phyloP scores from a whole-genome alignment of 2,329 filamentous ascomycete species.

The Xylaria arbuscula region DNA sequence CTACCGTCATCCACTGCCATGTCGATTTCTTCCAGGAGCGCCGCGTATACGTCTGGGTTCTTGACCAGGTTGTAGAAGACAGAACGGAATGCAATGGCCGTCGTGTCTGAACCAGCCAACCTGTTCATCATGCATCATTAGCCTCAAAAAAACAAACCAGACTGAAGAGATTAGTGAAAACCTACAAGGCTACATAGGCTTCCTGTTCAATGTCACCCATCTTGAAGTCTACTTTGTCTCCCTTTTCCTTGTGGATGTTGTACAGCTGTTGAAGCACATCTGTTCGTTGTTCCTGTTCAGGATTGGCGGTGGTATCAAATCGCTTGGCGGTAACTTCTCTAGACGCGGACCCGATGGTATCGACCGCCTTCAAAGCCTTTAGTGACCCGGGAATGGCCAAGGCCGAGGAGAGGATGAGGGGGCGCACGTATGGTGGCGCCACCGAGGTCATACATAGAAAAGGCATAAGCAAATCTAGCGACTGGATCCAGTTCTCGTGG shows the following conservation, averaged over 20 bases:
- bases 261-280: constrained; percentile 38
- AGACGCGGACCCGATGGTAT: constrained; percentile 33
- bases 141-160: not conserved
- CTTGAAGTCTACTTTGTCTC: constrained; percentile 34
- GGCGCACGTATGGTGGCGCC: constrained; percentile 35
- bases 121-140: constrained; percentile 28
- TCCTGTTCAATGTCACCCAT: constrained; percentile 40
- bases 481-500: constrained; percentile 37
- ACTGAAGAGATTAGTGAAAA: constrained; percentile 1
- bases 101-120: constrained; percentile 38
- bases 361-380: constrained; percentile 36
- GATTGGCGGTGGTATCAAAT: constrained; percentile 17
- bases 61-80: constrained; percentile 38
- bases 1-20: constrained; percentile 23
- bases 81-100: constrained; percentile 32
- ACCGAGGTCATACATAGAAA: constrained; percentile 37
- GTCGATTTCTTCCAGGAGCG: constrained; percentile 35
- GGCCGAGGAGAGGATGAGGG: constrained; percentile 35
- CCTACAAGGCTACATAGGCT: constrained; percentile 37
- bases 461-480: constrained; percentile 49
- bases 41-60: constrained; percentile 28
- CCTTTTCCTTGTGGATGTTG: constrained; percentile 37
- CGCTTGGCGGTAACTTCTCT: constrained; percentile 30
- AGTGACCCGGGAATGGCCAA: constrained; percentile 34
- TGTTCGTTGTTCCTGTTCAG: constrained; percentile 28